Conservation (phyloP, 306 rosid genomes). For the Pyrus communis region DNA sequence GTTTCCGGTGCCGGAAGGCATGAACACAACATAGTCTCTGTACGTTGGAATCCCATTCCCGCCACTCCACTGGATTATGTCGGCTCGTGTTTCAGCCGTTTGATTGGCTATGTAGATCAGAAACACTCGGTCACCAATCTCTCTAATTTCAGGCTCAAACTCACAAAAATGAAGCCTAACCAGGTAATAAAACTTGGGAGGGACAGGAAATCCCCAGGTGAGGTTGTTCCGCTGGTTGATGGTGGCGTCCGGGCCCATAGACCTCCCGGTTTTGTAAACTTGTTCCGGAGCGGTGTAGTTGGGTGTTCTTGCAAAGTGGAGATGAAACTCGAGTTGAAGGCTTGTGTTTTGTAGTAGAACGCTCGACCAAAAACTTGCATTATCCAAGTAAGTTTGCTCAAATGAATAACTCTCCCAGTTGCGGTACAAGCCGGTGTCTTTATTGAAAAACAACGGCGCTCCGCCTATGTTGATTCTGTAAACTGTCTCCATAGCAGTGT, state of each 20-base stretch:
- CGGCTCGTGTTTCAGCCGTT: neutral
- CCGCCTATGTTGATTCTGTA: slow-evolving; percentile 28
- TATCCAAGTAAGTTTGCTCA: rapidly evolving
- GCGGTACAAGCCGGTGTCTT: slow-evolving; percentile 32
- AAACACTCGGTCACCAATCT: neutral
- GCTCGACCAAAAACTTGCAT: rapidly evolving
- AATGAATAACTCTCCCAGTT: neutral
- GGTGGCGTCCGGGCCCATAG: neutral
- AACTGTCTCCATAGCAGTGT: slow-evolving; percentile 17
- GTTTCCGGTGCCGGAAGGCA: neutral
- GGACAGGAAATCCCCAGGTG: slow-evolving; percentile 9
- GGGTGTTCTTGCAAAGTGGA: neutral
- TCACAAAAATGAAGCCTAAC: slow-evolving; percentile 36
- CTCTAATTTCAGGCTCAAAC: rapidly evolving
- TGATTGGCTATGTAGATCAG: neutral
- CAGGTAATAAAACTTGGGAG: slow-evolving; percentile 14
- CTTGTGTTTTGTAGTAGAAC: rapidly evolving
- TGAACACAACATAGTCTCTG: slow-evolving; percentile 8
- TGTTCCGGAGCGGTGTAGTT: slow-evolving; percentile 7
- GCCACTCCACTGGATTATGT: rapidly evolving
- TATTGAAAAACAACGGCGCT: rapidly evolving
- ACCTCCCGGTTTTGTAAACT: neutral
- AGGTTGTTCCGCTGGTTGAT: neutral
- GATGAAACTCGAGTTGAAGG: neutral
- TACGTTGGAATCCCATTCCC: neutral